These are phyloP conservation scores for Solanum chaucha DNA, from an alignment of 257 asterid genomes.

Conservation along the genomic window DNA sequence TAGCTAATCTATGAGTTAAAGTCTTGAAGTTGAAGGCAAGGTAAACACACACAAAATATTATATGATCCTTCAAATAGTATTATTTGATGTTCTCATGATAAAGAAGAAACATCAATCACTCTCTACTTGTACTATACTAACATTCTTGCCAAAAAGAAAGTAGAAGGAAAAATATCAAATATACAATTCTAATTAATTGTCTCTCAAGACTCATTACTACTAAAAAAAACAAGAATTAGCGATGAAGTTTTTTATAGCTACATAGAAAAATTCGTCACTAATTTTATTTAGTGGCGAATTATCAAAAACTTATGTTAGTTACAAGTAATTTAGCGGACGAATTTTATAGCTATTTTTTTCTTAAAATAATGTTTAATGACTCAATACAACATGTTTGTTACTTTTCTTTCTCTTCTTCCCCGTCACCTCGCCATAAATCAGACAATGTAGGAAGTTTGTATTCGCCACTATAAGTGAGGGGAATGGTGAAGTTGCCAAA, in stretches of 20 bases:
- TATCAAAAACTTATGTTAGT: too few species aligned
- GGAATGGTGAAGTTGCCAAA: conserved; percentile 60
- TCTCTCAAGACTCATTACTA: neutral
- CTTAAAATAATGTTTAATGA: neutral
- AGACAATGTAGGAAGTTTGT: conserved; percentile 55
- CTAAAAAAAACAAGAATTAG: neutral
- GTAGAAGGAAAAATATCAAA: neutral
- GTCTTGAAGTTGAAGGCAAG: neutral
- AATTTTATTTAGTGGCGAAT: too few species aligned
- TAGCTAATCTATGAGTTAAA: neutral
- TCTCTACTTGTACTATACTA: neutral
- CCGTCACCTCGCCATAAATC: conserved; percentile 21
- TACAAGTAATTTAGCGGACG: too few species aligned
- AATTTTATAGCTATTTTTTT: too few species aligned
- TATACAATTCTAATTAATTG: neutral
- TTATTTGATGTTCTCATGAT: neutral
- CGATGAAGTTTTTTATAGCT: too few species aligned
- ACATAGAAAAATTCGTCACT: too few species aligned
- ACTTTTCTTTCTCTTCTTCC: neutral
- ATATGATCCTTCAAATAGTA: too few species aligned
- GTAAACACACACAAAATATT: neutral
- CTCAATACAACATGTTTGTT: neutral
- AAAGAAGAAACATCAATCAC: neutral
- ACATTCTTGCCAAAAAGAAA: neutral
- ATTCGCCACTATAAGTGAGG: conserved; percentile 41